Evolutionary conservation across 73 alveolate genomes (phyloP).

Genomic region (Tetrahymena borealis): DNA sequence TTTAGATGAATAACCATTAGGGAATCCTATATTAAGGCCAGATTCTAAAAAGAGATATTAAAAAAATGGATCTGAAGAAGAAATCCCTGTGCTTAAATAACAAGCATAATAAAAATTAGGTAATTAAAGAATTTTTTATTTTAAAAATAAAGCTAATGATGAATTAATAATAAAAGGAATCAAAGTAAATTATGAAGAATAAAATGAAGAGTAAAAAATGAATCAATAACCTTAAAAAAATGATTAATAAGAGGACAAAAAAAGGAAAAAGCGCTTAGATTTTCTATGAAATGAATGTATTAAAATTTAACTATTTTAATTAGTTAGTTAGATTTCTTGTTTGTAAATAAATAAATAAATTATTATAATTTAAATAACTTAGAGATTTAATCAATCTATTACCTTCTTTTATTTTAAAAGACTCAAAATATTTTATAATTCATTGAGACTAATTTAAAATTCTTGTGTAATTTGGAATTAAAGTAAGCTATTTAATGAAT

Average conservation of each 20-base stretch:
- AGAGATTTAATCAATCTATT: too few relatives aligned
- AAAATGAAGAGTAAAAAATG: not conserved
- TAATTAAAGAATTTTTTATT: not conserved
- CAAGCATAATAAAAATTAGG: not conserved
- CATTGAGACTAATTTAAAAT: too few relatives aligned
- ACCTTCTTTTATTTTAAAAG: too few relatives aligned
- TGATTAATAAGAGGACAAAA: not conserved
- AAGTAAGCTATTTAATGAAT: too few relatives aligned
- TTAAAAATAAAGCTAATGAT: too few relatives aligned
- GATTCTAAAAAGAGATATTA: not conserved
- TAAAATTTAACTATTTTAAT: too few relatives aligned
- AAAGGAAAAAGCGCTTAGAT: not conserved
- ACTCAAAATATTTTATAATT: too few relatives aligned
- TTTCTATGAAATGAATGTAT: not conserved
- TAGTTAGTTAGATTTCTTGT: too few relatives aligned
- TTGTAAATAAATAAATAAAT: too few relatives aligned
- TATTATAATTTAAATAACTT: too few relatives aligned
- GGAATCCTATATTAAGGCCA: not conserved
- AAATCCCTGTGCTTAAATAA: not conserved
- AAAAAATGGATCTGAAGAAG: not conserved
- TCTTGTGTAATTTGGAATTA: too few relatives aligned
- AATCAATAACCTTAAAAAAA: not conserved
- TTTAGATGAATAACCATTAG: not conserved
- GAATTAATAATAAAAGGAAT: not conserved
- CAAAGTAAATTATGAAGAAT: not conserved